Base-by-base conservation (phyloP, 2,329 filamentous ascomycete species). In the Epichloe amarillans region DNA sequence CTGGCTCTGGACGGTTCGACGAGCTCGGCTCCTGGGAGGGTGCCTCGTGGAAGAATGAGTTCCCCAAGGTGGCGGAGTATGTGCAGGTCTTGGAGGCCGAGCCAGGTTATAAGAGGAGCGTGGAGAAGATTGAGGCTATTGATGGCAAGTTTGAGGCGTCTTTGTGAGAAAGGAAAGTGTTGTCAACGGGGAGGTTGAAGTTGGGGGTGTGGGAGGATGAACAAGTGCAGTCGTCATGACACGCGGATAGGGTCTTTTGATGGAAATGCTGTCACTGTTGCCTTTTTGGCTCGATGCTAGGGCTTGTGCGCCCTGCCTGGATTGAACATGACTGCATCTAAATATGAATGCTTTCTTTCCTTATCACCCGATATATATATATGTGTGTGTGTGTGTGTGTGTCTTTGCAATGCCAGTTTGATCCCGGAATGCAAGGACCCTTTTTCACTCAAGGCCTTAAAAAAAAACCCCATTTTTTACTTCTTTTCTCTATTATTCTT, bases 61-160 rank as follows among this genome's bases (percentile, higher is more conserved):
- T 67, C 52, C 76, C 76, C 6, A 69, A 66, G 56, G 56, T 76
- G 3, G 69, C 65, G 19, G 72, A 68, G 38, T 79, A 77, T 58
- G 67, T 75, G 44, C 63, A 65, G 12, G 62, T 66, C 17, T 60
- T 79, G 36, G 66, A 74, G 60, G 53, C 43, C 3, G 66, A 75
- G 57, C 66, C 71, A 2, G 75, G 75, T 0, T 79, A 76, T 53
- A 64, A 68, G 61, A 68, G 57, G 57, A 72, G 74, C 15, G 61
- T 72, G 45, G 67, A 70, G 53, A 75, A 72, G 67, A 70, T 79
- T 47, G 64, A 69, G 59, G 67, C 72, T 56, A 65, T 77, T 26
- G 75, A 77, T 53, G 72, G 71, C 17, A 60, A 62, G 26, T 67
- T 64, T 53, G 50, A 55, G 39, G 38, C 55, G 19, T 52, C 54